Evolutionary conservation across 75 land plant genomes (phyloP).

Genomic region (Sequoia sempervirens): DNA sequence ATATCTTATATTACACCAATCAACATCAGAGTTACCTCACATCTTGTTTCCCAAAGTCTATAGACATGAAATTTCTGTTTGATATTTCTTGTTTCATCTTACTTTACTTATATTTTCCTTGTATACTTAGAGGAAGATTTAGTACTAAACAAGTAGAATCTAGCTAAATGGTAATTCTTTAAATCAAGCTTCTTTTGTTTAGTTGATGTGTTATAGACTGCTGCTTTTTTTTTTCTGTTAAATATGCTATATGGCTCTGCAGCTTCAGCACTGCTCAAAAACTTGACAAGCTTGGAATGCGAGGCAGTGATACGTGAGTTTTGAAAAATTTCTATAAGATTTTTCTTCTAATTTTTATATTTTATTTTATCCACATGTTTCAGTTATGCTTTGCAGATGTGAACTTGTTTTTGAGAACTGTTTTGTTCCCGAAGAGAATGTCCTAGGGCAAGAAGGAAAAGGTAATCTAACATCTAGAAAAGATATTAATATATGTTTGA

Average conservation of each 20-base stretch:
- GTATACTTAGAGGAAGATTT: not conserved
- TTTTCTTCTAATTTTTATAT: not conserved
- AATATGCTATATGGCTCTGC: conserved; percentile 20
- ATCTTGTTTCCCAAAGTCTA: not conserved
- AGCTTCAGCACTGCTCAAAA: conserved; percentile 99
- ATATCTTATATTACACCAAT: not conserved
- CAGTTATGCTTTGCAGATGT: conserved; percentile 58
- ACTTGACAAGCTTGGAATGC: conserved; percentile 98
- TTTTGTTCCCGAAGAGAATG: conserved; percentile 92
- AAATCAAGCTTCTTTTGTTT: not conserved
- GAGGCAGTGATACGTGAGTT: conserved; percentile 99
- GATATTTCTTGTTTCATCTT: not conserved
- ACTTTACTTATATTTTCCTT: not conserved
- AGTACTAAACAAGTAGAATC: not conserved
- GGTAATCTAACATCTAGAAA: conserved; percentile 36
- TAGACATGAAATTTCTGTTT: not conserved
- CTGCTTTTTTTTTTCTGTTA: not conserved
- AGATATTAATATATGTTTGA: not conserved
- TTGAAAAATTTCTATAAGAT: not conserved
- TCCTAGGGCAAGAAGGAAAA: conserved; percentile 97
- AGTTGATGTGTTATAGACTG: not conserved
- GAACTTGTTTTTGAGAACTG: conserved; percentile 99
- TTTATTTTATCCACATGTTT: not conserved
- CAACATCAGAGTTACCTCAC: not conserved
- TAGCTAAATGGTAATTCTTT: not conserved